phyloP scores from a whole-genome alignment of 345 rosid genomes.

The Iberis pinnata region DNA sequence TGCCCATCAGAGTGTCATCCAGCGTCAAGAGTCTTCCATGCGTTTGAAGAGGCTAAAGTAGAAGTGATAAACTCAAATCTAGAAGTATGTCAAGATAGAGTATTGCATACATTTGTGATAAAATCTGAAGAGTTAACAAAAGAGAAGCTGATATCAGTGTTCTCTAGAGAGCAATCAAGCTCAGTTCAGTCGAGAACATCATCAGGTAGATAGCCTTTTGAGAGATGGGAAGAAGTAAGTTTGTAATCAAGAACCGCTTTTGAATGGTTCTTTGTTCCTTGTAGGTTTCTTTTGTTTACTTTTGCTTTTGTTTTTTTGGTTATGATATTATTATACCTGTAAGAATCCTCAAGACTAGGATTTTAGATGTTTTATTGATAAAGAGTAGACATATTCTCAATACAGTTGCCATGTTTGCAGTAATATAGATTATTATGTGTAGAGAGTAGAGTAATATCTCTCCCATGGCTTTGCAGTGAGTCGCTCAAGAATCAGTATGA shows the following conservation, averaged over 20 bases:
- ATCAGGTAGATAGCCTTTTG: conserved; percentile 31
- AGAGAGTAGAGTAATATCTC: too few relatives aligned
- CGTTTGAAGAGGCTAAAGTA: conserved; percentile 48
- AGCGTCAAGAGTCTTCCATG: conserved; percentile 62
- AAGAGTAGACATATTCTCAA: background rate
- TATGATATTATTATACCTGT: conserved; percentile 18
- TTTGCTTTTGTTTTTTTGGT: background rate
- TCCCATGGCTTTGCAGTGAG: too few relatives aligned
- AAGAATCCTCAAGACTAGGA: conserved; percentile 31
- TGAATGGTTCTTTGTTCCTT: conserved; percentile 25
- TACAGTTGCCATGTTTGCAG: background rate
- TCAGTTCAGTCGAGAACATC: conserved; percentile 54
- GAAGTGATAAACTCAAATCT: conserved; percentile 28
- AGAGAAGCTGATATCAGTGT: conserved; percentile 67
- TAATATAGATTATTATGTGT: too few relatives aligned
- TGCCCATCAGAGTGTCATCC: conserved; percentile 79
- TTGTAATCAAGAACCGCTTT: conserved; percentile 26
- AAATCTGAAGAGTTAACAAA: conserved; percentile 76
- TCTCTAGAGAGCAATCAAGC: conserved; percentile 48
- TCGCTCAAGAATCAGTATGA: too few relatives aligned
- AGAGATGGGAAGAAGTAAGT: conserved; percentile 13
- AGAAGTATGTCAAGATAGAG: conserved; percentile 47
- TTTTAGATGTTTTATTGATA: conserved; percentile 7
- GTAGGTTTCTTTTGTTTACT: conserved; percentile 10
- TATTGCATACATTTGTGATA: conserved; percentile 68